phyloP scores from a whole-genome alignment of 345 rosid species.

The Gossypium anomalum region DNA sequence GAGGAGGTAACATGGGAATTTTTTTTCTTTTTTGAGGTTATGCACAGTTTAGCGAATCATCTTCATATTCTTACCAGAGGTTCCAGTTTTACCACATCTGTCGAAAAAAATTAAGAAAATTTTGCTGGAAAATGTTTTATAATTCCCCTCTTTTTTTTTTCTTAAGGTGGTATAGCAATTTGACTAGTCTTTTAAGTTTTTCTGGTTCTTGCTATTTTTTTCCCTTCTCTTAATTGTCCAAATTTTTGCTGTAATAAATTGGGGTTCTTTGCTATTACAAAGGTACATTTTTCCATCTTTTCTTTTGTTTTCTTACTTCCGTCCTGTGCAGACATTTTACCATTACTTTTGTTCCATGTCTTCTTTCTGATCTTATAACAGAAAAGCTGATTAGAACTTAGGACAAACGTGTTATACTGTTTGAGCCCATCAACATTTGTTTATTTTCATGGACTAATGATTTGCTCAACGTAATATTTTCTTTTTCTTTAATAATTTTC shows the following conservation, averaged over 20 bases:
- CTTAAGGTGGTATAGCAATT: conserved; percentile 8
- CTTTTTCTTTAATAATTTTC: no score
- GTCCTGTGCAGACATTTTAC: no score
- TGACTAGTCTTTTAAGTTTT: conserved; percentile 12
- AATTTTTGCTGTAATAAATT: conserved; percentile 37
- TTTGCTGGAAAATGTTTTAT: conserved; percentile 28
- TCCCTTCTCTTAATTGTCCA: conserved; percentile 13
- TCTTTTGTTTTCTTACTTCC: no score
- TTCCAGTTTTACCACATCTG: conserved; percentile 70
- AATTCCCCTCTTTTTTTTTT: neutral
- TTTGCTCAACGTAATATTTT: no score
- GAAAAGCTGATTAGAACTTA: no score
- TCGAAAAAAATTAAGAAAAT: conserved; percentile 22
- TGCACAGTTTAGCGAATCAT: conserved; percentile 39
- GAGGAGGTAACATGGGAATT: conserved; percentile 14
- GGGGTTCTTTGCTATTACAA: conserved; percentile 20
- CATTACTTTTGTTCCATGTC: no score
- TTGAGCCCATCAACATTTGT: no score
- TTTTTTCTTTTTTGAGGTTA: conserved; percentile 24
- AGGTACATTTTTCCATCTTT: neutral
- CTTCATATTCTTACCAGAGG: conserved; percentile 52
- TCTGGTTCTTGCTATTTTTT: neutral
- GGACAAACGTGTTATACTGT: no score
- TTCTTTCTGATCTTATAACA: no score
- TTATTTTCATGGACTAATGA: no score